Evolutionary conservation across 2,329 filamentous ascomycete species (phyloP).

Genomic region (Macroventuria anomochaeta): DNA sequence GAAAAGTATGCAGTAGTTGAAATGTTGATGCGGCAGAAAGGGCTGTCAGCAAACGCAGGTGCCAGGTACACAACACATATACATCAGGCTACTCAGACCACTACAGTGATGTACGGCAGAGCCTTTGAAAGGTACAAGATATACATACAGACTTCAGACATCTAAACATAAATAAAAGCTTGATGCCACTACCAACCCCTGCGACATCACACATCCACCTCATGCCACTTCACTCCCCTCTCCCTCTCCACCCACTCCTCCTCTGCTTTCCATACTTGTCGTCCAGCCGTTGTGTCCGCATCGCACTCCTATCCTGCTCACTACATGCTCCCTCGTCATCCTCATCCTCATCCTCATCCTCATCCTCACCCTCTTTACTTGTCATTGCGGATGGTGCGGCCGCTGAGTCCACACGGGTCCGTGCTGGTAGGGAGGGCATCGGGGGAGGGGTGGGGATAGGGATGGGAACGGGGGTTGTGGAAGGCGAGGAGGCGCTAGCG

Average conservation of each 20-base stretch:
- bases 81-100: too few relatives aligned
- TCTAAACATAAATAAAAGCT: too few relatives aligned
- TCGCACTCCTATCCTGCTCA: background rate
- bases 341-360: background rate
- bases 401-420: constrained; percentile 1
- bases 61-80: too few relatives aligned
- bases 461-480: background rate
- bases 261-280: constrained; percentile 10
- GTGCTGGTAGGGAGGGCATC: background rate
- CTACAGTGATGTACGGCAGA: too few relatives aligned
- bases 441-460: background rate
- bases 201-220: too few relatives aligned
- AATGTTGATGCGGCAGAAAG: too few relatives aligned
- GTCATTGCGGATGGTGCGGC: background rate
- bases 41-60: too few relatives aligned
- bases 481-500: background rate
- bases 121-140: too few relatives aligned
- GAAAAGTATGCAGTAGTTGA: too few relatives aligned
- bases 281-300: background rate
- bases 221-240: background rate
- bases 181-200: too few relatives aligned
- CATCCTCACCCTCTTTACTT: background rate
- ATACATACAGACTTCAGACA: too few relatives aligned
- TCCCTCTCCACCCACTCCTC: constrained; percentile 1
- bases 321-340: background rate